phyloP scores from a whole-genome alignment of 257 asterid species.

The Solanum gandarillasii region DNA sequence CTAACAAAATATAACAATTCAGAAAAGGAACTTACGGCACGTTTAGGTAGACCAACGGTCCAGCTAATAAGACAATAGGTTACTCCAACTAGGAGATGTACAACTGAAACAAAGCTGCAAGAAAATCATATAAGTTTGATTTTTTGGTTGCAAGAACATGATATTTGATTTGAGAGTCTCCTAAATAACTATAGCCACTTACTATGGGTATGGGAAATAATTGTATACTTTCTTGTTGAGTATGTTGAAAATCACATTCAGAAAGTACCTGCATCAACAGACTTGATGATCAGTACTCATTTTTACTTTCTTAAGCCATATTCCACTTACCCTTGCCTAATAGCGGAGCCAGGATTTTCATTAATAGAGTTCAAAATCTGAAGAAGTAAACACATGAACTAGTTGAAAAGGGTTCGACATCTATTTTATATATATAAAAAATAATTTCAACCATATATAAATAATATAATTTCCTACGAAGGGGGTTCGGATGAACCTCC shows the following conservation, averaged over 20 bases:
- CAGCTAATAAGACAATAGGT: slow-evolving; percentile 66
- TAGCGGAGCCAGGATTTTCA: too few species aligned
- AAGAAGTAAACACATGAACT: too few species aligned
- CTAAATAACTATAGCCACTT: slow-evolving; percentile 6
- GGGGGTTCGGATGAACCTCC: too few species aligned
- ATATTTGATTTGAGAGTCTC: neutral
- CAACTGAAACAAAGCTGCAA: slow-evolving; percentile 72
- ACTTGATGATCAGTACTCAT: neutral
- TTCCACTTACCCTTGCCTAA: neutral
- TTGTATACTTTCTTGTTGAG: slow-evolving; percentile 97
- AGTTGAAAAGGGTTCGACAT: too few species aligned
- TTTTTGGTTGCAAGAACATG: neutral
- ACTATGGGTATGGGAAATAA: slow-evolving; percentile 95
- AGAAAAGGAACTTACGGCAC: slow-evolving; percentile 55
- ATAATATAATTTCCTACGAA: too few species aligned
- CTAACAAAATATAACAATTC: neutral
- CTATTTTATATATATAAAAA: too few species aligned
- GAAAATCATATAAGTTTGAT: neutral
- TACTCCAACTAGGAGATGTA: slow-evolving; percentile 73
- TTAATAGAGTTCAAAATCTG: too few species aligned
- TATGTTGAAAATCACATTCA: slow-evolving; percentile 92
- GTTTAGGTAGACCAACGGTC: slow-evolving; percentile 79
- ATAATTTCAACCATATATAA: too few species aligned
- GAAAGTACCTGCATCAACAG: slow-evolving; percentile 41
- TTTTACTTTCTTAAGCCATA: neutral